Evolutionary conservation across 129 eudicot species (phyloP), one percentile per base, ranked within the genome.

Genomic region (Chrysanthemum seticuspe): DNA sequence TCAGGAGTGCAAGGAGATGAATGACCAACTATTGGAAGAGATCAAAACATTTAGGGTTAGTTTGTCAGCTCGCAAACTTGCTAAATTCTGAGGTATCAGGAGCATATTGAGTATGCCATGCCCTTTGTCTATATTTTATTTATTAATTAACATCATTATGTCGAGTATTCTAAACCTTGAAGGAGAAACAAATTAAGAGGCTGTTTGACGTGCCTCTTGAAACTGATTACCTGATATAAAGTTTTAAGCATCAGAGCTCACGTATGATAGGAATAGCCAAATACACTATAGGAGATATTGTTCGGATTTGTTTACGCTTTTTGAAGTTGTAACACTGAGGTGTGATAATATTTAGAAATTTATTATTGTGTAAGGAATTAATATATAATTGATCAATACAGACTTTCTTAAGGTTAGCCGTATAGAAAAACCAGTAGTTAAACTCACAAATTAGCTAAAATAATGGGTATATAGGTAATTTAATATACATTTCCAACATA

Each of bases 1-100:
- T 18, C 70, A 82, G 25, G 92, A 89, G 51, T 85, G 65, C 77
- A 80, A 80, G 77, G 92, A 89, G 80, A 75, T 75, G 76, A 87
- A 85, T 13, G 86, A 82, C 48, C 84, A 77, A 79, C 74, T 92
- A 68, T 40, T 79, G 23, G 96, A 92, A 84, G 98, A 92, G 87
- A 92, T 89, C 21, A 86, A 81, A 80, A 85, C 79, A 45, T 68
- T 92, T 70, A 92, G 89, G 96, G 98, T 89, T 73, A 49, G 83
- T 58, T 25, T 25, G 27, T 25, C 27, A 25, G 27, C 27, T 25
- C 27, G 27, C 27, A 25, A 25, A 25, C 27, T 25, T 25, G 27
- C 27, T 90, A 72, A 90, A 90, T 72, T 87, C 87, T 84, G 98
- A 93, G 98, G 98, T 93, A 62, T 25, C 48, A 1, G 8, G 31